Evolutionary conservation across 2,329 filamentous ascomycete genomes (phyloP), one percentile per base, ranked within the genome.

Genomic region (Aureobasidium zeae): DNA sequence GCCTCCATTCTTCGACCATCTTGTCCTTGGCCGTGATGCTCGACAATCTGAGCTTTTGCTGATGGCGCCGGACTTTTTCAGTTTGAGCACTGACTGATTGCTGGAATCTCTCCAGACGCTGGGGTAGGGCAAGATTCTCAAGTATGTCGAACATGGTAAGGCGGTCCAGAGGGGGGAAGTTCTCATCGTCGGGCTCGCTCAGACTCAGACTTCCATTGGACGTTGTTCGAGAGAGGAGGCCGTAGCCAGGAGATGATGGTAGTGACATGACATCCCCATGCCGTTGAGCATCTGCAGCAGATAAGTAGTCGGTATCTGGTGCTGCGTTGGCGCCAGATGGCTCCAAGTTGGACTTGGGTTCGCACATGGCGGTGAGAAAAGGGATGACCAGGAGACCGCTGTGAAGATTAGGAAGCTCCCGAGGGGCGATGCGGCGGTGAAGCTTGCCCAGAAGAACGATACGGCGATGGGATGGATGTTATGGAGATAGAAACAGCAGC

Each of bases 1-100:
- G 82, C 47, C 86, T 79, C 86, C 86, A 94, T 68, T 96, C 86
- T 53, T 93, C 88, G 17, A 96, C 82, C 57, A 96, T 86, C 48
- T 84, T 81, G 52, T 93, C 82, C 57, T 81, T 85, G n/a, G 89
- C 88, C 53, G 77, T 77, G 56, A 81, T 72, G 37, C 87, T 81
- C 51, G 76, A 80, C 15, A 78, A 79, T 61, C 85, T 86, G 49
- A 94, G 65, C 47, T 78, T 86, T 60, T 91, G 83, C 55, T 84
- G 78, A 49, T 91, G 89, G 57, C 79, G 79, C 49, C 81, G 80
- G 22, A 96, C 82, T 63, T 85, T 91, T 53, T 91, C 80, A 3
- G 80, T 89, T 64, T 95, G 88, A 4, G 79, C 76, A 20, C 81
- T 81, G 47, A 96, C 72, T 26, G 84, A 83, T 55, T 77, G 82